Conservation (phyloP, 177 flowering plant genomes). For the Vitis hybrid region DNA sequence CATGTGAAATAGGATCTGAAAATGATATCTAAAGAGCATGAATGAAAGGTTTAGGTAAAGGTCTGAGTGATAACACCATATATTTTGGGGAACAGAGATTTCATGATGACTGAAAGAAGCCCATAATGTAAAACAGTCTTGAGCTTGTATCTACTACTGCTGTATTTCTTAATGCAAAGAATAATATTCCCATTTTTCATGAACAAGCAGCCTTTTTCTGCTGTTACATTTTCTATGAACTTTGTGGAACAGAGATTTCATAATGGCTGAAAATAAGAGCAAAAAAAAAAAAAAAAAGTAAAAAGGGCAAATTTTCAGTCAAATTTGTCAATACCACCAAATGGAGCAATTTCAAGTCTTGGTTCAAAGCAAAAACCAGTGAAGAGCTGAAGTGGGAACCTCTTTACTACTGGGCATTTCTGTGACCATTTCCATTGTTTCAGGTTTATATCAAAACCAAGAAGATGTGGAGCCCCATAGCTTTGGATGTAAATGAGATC, state of each 20-base stretch:
- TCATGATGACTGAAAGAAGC: too few relatives aligned
- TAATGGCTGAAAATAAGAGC: constrained; percentile 3
- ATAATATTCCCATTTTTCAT: constrained; percentile 16
- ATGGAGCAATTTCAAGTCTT: constrained; percentile 54
- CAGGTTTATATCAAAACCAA: constrained; percentile 46
- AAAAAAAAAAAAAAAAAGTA: background rate
- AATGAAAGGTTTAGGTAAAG: too few relatives aligned
- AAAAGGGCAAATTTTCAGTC: constrained; percentile 2
- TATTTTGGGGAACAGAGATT: too few relatives aligned
- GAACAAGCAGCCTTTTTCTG: constrained; percentile 15
- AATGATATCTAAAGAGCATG: too few relatives aligned
- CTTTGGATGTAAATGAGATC: constrained; percentile 70
- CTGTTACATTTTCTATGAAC: constrained; percentile 19
- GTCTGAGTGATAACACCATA: too few relatives aligned
- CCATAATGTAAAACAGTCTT: constrained; percentile 21
- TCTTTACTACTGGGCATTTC: constrained; percentile 65
- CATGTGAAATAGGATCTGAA: too few relatives aligned
- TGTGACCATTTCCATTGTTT: constrained; percentile 74
- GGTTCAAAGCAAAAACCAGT: constrained; percentile 79
- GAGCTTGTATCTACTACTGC: constrained; percentile 5
- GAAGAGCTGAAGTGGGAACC: constrained; percentile 75
- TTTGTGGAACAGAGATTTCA: constrained; percentile 4
- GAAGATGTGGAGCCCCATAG: constrained; percentile 66
- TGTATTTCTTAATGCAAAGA: constrained; percentile 17
- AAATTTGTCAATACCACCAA: constrained; percentile 7